Percentiles rank a stretch among this genome's conserved stretches.
These are phyloP conservation scores for Clonostachys solani DNA, from an alignment of 2,329 filamentous ascomycete species.

Conservation along the genomic window DNA sequence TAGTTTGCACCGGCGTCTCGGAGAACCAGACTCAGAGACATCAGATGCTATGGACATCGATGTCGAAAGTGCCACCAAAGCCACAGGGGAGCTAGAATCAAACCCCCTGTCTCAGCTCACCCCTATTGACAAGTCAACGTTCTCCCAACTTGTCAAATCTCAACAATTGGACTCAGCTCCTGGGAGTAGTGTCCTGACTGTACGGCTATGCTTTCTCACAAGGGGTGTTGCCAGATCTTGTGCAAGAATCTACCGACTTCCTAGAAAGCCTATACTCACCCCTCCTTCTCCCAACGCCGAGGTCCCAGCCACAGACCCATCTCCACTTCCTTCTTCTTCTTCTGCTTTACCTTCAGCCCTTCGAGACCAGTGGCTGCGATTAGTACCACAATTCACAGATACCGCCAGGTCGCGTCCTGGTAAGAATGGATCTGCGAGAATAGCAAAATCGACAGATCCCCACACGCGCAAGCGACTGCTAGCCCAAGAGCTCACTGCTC, in stretches of 20 bases:
- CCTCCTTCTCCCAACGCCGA: constrained; percentile 28
- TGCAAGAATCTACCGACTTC: constrained; percentile 84
- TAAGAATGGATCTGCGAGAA: neutral
- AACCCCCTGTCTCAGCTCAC: neutral
- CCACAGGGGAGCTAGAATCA: neutral
- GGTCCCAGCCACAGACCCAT: constrained; percentile 38
- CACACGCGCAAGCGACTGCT: constrained; percentile 32
- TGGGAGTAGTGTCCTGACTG: constrained; percentile 44
- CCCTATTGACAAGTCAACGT: constrained; percentile 5
- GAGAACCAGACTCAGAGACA: constrained; percentile 4
- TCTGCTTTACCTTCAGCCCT: constrained; percentile 40
- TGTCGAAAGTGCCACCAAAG: neutral
- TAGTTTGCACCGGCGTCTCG: constrained; percentile 10
- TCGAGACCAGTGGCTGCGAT: constrained; percentile 67
- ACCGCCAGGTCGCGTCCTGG: neutral
- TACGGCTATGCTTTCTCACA: constrained; percentile 62
- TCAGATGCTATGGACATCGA: constrained; percentile 24
- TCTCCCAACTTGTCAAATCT: constrained; percentile 16
- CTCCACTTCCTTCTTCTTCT: constrained; percentile 7
- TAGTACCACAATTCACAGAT: constrained; percentile 24
- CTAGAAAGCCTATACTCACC: constrained; percentile 12
- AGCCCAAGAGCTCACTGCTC: constrained; percentile 41
- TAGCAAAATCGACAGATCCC: neutral
- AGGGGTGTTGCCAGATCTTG: constrained; percentile 68
- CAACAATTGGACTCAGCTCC: constrained; percentile 13